Percentiles rank a stretch among this genome's conserved stretches.
Evolutionary conservation across 306 rosid genomes (phyloP).

Genomic region (Casuarina cunninghamiana): DNA sequence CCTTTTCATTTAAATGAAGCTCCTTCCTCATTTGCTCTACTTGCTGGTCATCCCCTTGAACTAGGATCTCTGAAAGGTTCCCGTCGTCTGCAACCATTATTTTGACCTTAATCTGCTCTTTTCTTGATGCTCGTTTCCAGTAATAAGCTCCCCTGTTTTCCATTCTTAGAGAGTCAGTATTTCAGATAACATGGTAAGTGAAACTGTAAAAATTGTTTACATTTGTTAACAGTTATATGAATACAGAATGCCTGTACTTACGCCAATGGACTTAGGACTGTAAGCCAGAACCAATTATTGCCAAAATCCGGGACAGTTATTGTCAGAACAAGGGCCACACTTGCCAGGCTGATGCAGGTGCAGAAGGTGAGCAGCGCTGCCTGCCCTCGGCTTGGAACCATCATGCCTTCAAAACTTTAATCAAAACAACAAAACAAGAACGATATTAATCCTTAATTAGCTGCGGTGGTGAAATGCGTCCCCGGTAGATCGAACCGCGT

Average conservation of each 20-base stretch:
- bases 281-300: slow-evolving; percentile 87
- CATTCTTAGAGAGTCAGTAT: slow-evolving; percentile 15
- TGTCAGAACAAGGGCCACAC: slow-evolving; percentile 91
- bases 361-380: slow-evolving; percentile 85
- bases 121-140: slow-evolving; percentile 76
- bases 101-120: slow-evolving; percentile 83
- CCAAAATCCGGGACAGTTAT: slow-evolving; percentile 81
- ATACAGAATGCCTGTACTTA: slow-evolving; percentile 39
- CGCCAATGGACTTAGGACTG: slow-evolving; percentile 81
- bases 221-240: too few species aligned
- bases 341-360: slow-evolving; percentile 85
- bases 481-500: too few species aligned
- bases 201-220: too few species aligned
- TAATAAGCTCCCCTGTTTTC: slow-evolving; percentile 71
- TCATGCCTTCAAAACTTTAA: slow-evolving; percentile 86
- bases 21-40: slow-evolving; percentile 82
- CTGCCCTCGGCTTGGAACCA: slow-evolving; percentile 86
- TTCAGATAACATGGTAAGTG: neutral
- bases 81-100: slow-evolving; percentile 58
- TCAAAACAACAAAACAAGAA: neutral
- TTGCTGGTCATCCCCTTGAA: slow-evolving; percentile 90
- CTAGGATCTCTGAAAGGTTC: slow-evolving; percentile 53
- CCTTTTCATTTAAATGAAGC: slow-evolving; percentile 70
- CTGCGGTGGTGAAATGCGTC: too few species aligned
- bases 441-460: neutral